Percentiles rank a stretch among this genome's conserved stretches.
phyloP scores from a whole-genome alignment of 2,329 filamentous ascomycete genomes.

The Aspergillus caelatus region DNA sequence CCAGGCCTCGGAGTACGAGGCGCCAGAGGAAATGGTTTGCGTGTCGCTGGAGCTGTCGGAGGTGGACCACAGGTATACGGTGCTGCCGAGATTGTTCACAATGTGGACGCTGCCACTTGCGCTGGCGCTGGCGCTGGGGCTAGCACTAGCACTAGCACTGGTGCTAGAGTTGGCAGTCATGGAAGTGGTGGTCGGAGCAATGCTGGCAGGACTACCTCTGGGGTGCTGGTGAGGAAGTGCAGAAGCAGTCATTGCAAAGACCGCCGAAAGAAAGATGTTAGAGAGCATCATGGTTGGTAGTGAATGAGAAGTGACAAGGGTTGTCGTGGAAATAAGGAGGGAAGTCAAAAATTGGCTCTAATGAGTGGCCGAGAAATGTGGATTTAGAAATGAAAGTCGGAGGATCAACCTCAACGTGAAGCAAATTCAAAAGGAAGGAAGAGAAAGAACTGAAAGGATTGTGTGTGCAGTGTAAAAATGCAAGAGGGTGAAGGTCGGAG shows the following conservation, averaged over 20 bases:
- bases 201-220: constrained; percentile 6
- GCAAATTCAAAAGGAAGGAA: not conserved
- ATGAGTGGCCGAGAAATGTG: not conserved
- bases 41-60: constrained; percentile 22
- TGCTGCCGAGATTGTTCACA: constrained; percentile 29
- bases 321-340: not conserved
- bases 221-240: constrained; percentile 8
- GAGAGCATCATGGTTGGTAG: constrained; percentile 14
- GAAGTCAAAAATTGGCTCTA: too few relatives aligned
- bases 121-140: constrained; percentile 10
- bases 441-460: not conserved
- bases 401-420: not conserved
- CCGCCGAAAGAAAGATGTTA: constrained; percentile 13
- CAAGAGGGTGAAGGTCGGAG: not conserved
- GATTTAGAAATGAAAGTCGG: not conserved
- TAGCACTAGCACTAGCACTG: constrained; percentile 2
- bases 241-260: constrained; percentile 12
- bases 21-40: constrained; percentile 23
- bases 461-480: not conserved
- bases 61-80: constrained; percentile 33
- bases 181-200: not conserved
- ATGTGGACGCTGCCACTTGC: constrained; percentile 26
- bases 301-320: not conserved
- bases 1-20: constrained; percentile 30
- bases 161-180: constrained; percentile 5